A percentile compares a stretch with the other conserved stretches of the same genome.
These are phyloP conservation scores for Lepiota brunneoincarnata DNA, from an alignment of 768 basidiomycete genomes.

Conservation along the genomic window DNA sequence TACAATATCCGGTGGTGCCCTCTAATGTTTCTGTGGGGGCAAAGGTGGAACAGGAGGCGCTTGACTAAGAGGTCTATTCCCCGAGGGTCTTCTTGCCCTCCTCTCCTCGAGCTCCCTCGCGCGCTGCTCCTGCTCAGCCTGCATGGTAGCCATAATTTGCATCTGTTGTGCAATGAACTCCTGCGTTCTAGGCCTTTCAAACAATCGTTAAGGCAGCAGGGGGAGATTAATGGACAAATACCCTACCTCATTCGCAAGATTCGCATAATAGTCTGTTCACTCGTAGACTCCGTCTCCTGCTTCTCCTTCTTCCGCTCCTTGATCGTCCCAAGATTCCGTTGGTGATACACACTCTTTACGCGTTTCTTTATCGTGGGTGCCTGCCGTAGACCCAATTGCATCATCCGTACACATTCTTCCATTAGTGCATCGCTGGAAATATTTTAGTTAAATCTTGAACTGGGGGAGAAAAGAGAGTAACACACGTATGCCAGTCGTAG, in stretches of 20 bases:
- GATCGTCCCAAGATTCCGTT: slow-evolving; percentile 95
- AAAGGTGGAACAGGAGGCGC: slow-evolving; percentile 38
- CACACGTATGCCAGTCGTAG: slow-evolving; percentile 94
- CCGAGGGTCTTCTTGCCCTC: slow-evolving; percentile 50
- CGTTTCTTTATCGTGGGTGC: slow-evolving; percentile 81
- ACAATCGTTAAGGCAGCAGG: neutral
- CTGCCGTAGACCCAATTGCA: slow-evolving; percentile 81
- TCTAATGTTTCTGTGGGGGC: slow-evolving; percentile 20
- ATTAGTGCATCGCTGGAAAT: slow-evolving; percentile 68
- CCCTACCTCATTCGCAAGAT: slow-evolving; percentile 91
- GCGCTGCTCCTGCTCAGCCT: slow-evolving; percentile 78
- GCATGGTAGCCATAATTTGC: slow-evolving; percentile 78
- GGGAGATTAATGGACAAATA: slow-evolving; percentile 1
- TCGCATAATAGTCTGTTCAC: slow-evolving; percentile 90
- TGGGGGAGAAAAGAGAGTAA: neutral
- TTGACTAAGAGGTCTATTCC: slow-evolving; percentile 26
- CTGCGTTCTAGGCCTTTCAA: slow-evolving; percentile 63
- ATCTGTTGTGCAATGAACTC: slow-evolving; percentile 90
- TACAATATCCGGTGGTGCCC: too few relatives aligned
- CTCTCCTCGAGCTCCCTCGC: slow-evolving; percentile 58
- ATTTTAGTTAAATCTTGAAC: slow-evolving; percentile 11
- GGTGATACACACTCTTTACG: slow-evolving; percentile 88
- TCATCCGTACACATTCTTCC: slow-evolving; percentile 95
- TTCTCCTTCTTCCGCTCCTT: slow-evolving; percentile 89
- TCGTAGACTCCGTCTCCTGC: slow-evolving; percentile 71